Percentiles rank a stretch among this genome's conserved stretches.
Conservation (phyloP, 345 rosid species). For the Reutealis trisperma region DNA sequence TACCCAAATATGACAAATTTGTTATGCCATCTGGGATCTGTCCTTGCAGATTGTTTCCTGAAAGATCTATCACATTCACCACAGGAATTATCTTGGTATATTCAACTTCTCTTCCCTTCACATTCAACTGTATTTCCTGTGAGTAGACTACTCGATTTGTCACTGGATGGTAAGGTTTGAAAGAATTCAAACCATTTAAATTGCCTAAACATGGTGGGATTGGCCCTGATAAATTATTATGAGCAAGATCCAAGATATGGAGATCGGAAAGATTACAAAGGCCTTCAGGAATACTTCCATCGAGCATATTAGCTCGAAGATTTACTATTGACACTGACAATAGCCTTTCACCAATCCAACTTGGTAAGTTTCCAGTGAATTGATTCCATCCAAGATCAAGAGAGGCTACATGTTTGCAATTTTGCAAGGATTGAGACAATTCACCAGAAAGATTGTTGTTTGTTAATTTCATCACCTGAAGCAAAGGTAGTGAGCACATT, state of each 20-base stretch:
- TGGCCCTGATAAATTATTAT: neutral
- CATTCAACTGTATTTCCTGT: slow-evolving; percentile 9
- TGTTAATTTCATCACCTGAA: slow-evolving; percentile 13
- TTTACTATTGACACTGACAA: neutral
- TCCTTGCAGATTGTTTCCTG: slow-evolving; percentile 15
- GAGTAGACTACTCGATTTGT: neutral
- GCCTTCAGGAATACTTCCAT: slow-evolving; percentile 15
- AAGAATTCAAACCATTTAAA: slow-evolving; percentile 2
- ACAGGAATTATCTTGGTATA: slow-evolving; percentile 5
- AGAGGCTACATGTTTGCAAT: slow-evolving; percentile 1
- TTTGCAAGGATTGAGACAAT: slow-evolving; percentile 15
- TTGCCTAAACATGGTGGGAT: slow-evolving; percentile 20
- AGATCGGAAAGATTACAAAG: slow-evolving; percentile 13
- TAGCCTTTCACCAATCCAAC: slow-evolving; percentile 12
- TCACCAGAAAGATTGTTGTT: slow-evolving; percentile 19
- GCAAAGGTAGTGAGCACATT: slow-evolving; percentile 11
- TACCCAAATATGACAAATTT: neutral
- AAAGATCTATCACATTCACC: slow-evolving; percentile 15
- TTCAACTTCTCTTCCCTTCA: slow-evolving; percentile 22
- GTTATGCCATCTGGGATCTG: slow-evolving; percentile 10
- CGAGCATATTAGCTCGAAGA: slow-evolving; percentile 18
- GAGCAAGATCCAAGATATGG: slow-evolving; percentile 15
- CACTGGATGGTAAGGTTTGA: slow-evolving; percentile 10
- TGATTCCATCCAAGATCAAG: slow-evolving; percentile 11
- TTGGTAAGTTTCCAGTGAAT: neutral